phyloP scores from a whole-genome alignment of 345 rosid genomes.

The Moricandia moricandioides region DNA sequence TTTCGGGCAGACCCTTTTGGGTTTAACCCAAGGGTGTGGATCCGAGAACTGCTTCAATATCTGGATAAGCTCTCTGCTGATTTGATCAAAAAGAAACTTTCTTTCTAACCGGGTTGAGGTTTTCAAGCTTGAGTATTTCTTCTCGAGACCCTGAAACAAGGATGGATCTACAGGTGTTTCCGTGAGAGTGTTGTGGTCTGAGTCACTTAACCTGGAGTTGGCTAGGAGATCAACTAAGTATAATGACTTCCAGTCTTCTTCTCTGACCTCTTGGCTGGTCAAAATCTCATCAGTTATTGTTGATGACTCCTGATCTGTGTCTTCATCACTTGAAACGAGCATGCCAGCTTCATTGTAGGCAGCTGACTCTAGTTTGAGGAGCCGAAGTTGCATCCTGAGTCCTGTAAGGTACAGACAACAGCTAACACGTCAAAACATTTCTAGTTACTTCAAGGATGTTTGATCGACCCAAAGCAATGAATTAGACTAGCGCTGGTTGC shows the following conservation, averaged over 20 bases:
- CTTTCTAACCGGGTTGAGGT: conserved; percentile 61
- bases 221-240: conserved; percentile 55
- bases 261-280: conserved; percentile 28
- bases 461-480: neutral
- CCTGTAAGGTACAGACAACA: conserved; percentile 40
- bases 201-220: conserved; percentile 48
- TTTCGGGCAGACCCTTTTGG: conserved; percentile 24
- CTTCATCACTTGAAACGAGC: conserved; percentile 71
- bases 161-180: conserved; percentile 54
- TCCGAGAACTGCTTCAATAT: conserved; percentile 45
- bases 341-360: conserved; percentile 60
- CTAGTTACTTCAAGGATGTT: too few species aligned
- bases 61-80: conserved; percentile 52
- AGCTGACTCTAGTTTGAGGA: conserved; percentile 76
- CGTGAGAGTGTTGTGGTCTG: conserved; percentile 44
- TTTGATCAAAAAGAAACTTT: conserved; percentile 61
- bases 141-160: conserved; percentile 75
- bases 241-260: conserved; percentile 46
- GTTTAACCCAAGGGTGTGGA: conserved; percentile 63
- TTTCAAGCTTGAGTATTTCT: conserved; percentile 43
- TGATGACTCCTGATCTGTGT: conserved; percentile 41
- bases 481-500: neutral
- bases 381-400: conserved; percentile 89
- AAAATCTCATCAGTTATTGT: conserved; percentile 36
- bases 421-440: neutral